These are phyloP conservation scores for Darksidea phi DNA, from an alignment of 495 filamentous ascomycete species.

Conservation along the genomic window DNA sequence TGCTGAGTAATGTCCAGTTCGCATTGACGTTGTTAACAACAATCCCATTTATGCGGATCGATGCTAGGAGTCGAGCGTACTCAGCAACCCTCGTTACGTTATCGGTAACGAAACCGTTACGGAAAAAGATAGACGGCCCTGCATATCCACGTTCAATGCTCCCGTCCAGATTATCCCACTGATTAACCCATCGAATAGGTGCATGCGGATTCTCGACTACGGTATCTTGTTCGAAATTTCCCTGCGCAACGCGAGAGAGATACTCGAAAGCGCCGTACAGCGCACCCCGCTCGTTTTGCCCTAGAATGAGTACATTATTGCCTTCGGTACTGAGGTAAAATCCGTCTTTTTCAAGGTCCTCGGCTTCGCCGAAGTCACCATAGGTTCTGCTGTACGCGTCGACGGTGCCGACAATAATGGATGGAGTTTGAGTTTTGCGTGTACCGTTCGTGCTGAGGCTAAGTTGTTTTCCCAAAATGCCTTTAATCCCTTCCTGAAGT, in stretches of 20 bases:
- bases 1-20: conserved; percentile 55
- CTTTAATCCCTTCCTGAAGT: conserved; percentile 56
- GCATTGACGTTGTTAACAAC: conserved; percentile 76
- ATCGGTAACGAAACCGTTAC: conserved; percentile 51
- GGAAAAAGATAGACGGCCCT: conserved; percentile 70
- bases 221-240: conserved; percentile 56
- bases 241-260: conserved; percentile 61
- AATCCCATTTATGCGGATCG: conserved; percentile 63
- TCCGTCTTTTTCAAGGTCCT: conserved; percentile 59
- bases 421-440: conserved; percentile 36
- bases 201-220: conserved; percentile 59
- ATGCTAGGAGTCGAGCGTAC: conserved; percentile 69
- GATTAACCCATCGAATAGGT: conserved; percentile 67
- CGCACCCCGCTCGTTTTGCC: conserved; percentile 66
- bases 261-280: conserved; percentile 71
- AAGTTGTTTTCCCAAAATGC: conserved; percentile 53
- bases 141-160: conserved; percentile 68
- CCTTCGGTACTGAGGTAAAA: conserved; percentile 57
- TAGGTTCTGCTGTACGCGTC: conserved; percentile 50
- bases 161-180: conserved; percentile 74
- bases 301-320: conserved; percentile 56
- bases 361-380: conserved; percentile 39
- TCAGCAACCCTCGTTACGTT: conserved; percentile 59
- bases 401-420: conserved; percentile 59
- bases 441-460: conserved; percentile 37